Conservation (phyloP, 2,329 filamentous ascomycete species). For the Onygenales sp. region DNA sequence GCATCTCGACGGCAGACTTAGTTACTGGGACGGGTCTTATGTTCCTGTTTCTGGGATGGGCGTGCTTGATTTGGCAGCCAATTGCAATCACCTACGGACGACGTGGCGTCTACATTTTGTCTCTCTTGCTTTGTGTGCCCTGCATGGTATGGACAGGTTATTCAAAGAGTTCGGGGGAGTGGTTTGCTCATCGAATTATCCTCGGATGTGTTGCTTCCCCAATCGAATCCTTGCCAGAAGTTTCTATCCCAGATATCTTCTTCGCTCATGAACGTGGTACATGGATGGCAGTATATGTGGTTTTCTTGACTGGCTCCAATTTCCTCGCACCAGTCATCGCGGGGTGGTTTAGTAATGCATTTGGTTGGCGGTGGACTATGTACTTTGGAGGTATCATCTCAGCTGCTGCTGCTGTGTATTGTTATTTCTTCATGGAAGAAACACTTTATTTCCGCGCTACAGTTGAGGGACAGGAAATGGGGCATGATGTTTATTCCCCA, state of each 20-base stretch:
- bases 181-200: constrained; percentile 39
- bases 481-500: not conserved
- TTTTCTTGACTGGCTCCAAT: constrained; percentile 36
- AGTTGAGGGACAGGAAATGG: constrained; percentile 20
- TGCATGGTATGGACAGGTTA: constrained; percentile 37
- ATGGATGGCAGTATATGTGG: constrained; percentile 36
- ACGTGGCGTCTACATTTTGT: constrained; percentile 39
- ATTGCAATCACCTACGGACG: constrained; percentile 45
- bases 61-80: constrained; percentile 44
- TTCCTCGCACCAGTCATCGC: constrained; percentile 41
- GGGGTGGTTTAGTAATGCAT: constrained; percentile 41
- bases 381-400: constrained; percentile 48
- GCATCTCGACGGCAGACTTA: constrained; percentile 35
- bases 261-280: constrained; percentile 37
- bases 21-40: constrained; percentile 44
- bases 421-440: constrained; percentile 53
- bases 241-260: constrained; percentile 36
- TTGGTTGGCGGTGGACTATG: constrained; percentile 44
- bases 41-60: constrained; percentile 45
- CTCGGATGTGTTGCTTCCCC: constrained; percentile 41
- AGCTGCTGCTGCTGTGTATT: constrained; percentile 39
- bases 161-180: constrained; percentile 36
- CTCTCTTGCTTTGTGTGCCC: constrained; percentile 30
- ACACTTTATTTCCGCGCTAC: constrained; percentile 43
- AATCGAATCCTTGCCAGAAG: constrained; percentile 41